Base-by-base conservation (phyloP, 2,329 filamentous ascomycete genomes). In the Ophiostoma australiae region DNA sequence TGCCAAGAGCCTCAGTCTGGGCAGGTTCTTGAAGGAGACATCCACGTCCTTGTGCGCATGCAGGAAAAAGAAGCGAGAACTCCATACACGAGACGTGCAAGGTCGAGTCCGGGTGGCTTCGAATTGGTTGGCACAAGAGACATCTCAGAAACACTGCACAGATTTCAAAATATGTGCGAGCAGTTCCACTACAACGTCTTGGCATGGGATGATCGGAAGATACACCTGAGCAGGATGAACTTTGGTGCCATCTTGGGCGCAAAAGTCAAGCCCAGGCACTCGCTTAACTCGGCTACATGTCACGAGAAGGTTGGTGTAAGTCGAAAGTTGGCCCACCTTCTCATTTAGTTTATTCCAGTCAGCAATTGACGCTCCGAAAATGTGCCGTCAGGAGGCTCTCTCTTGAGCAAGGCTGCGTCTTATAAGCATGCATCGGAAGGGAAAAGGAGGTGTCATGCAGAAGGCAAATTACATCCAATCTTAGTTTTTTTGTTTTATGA, bases 191-290 rank as follows among this genome's bases (percentile, higher is more conserved):
- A 11, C n/a, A 10, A 4, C 8, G 10, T 15, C 23, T 58, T 58
- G 52, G 52, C 52, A 58, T 11, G 23, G 4, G 8, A 58, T 10
- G n/a, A 58, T 58, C n/a, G 23, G 52, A 58, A 58, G 52, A 27
- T 11, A 4, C 4, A 58, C n/a, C 7, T 23, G 52, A 23, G 13
- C 52, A 11, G 27, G 8, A 15, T 23, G 10, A 8, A 13, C 52
- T 58, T 58, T n/a, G n/a, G n/a, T 58, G n/a, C 11, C n/a, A n/a
- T 58, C 52, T 58, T 58, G n/a, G 52, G 52, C 15, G n/a, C 52
- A 58, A 8, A 58, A 11, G 52, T 27, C 52, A 58, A 10, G 52
- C 10, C 23, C 11, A 27, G 52, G 52, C 52, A 27, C 52, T 58
- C 52, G 52, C 23, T 58, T 58, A 58, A 13, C 23, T 27, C 23